Percentiles rank a stretch among this genome's conserved stretches.
phyloP scores from a whole-genome alignment of 768 basidiomycete genomes.

The Suillus variegatus region DNA sequence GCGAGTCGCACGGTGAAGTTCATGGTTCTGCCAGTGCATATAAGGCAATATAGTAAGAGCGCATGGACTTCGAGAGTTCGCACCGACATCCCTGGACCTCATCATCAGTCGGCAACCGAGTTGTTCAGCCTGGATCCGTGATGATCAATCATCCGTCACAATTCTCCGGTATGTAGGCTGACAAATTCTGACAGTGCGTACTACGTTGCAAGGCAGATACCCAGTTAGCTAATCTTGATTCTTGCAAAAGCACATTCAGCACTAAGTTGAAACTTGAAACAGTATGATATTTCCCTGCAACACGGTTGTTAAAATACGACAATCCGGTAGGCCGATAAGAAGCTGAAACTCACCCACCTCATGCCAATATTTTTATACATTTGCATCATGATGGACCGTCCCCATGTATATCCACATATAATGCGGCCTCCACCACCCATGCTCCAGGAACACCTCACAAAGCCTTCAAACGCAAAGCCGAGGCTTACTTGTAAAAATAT shows the following conservation, averaged over 20 bases:
- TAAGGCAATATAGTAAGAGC: slow-evolving; percentile 1
- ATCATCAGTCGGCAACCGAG: neutral
- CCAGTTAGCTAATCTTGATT: neutral
- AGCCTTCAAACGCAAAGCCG: neutral
- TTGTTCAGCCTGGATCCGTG: neutral
- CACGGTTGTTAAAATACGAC: no score
- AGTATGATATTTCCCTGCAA: neutral
- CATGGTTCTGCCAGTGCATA: neutral
- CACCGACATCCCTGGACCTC: neutral
- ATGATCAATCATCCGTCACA: neutral
- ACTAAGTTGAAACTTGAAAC: neutral
- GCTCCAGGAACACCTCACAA: neutral
- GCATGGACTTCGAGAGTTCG: neutral
- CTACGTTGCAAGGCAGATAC: neutral
- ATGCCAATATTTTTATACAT: neutral
- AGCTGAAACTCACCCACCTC: neutral
- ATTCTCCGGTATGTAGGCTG: neutral
- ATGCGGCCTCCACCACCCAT: neutral
- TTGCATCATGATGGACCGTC: neutral
- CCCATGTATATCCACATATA: neutral
- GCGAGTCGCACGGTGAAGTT: slow-evolving; percentile 1
- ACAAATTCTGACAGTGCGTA: neutral
- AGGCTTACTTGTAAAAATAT: neutral
- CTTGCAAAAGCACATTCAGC: neutral
- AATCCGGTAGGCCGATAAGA: neutral